Evolutionary conservation across 2,329 filamentous ascomycete genomes (phyloP).

Genomic region (Microdochium paspali): DNA sequence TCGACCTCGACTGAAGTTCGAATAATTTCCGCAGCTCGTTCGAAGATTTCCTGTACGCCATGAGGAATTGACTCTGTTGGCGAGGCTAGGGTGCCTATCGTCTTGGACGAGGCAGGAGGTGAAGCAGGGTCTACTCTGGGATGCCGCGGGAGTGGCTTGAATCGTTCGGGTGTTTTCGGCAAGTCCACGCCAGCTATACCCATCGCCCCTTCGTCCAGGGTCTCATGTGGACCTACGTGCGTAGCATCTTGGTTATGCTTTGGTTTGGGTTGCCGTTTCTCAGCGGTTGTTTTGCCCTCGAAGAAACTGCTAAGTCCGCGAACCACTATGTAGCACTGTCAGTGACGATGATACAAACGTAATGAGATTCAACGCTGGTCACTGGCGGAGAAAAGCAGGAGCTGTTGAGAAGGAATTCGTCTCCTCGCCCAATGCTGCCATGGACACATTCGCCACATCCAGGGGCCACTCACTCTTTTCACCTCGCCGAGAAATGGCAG

Average conservation of each 20-base stretch:
- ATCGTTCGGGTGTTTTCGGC: too few species aligned
- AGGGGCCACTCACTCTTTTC: conserved; percentile 5
- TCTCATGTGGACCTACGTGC: background rate
- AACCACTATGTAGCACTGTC: conserved; percentile 3
- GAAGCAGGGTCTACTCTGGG: too few species aligned
- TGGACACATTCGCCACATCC: background rate
- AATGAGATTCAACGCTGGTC: too few species aligned
- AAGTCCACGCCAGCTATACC: too few species aligned
- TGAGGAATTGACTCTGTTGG: background rate
- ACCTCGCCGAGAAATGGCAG: conserved; percentile 4
- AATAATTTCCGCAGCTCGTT: conserved; percentile 28
- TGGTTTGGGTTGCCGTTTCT: conserved; percentile 6
- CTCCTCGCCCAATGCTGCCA: too few species aligned
- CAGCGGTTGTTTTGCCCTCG: conserved; percentile 11
- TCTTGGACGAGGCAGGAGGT: background rate
- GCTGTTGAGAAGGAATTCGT: too few species aligned
- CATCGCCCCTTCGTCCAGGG: too few species aligned
- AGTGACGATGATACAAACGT: too few species aligned
- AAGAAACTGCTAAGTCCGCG: conserved; percentile 12
- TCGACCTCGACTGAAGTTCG: conserved; percentile 31
- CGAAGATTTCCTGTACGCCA: background rate
- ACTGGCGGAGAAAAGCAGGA: too few species aligned
- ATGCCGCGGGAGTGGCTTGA: background rate
- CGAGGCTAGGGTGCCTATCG: background rate
- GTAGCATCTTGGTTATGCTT: conserved; percentile 9